phyloP scores from a whole-genome alignment of 139 green algal species.

The Astrephomene gubernaculifera region DNA sequence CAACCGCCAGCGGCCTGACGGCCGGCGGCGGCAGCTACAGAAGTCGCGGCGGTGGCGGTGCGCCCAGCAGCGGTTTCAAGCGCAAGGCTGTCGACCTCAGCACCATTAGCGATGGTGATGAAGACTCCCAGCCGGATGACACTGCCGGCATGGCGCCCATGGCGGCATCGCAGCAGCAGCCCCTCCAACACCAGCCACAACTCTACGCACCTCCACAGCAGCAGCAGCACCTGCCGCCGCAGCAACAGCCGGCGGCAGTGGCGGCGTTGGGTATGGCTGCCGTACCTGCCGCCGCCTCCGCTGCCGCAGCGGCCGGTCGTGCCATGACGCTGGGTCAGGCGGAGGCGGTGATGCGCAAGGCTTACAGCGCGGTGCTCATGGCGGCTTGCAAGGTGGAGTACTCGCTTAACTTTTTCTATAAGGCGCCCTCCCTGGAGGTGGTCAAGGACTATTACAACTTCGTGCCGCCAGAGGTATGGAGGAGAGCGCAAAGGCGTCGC shows the following conservation, averaged over 20 bases:
- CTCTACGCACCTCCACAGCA: neutral
- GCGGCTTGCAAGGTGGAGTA: neutral
- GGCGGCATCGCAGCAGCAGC: too few relatives aligned
- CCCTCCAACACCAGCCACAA: too few relatives aligned
- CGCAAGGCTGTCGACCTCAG: neutral
- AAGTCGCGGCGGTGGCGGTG: neutral
- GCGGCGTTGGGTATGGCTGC: neutral
- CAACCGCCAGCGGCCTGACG: neutral
- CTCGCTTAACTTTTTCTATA: slow-evolving; percentile 4
- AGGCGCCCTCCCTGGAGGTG: neutral
- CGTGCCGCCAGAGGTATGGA: neutral
- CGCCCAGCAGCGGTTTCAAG: neutral
- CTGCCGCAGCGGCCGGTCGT: neutral
- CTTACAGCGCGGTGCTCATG: neutral
- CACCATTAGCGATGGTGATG: neutral
- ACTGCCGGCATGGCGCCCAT: too few relatives aligned
- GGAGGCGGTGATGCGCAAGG: slow-evolving; percentile 26
- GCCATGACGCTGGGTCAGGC: neutral
- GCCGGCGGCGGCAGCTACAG: neutral
- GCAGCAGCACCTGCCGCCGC: neutral
- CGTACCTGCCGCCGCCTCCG: neutral
- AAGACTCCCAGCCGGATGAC: too few relatives aligned
- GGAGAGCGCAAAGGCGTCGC: too few relatives aligned
- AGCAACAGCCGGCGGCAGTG: neutral
- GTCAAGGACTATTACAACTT: slow-evolving; percentile 5